Conservation (phyloP, 2,329 filamentous ascomycete genomes). For the Fusarium anguioides region DNA sequence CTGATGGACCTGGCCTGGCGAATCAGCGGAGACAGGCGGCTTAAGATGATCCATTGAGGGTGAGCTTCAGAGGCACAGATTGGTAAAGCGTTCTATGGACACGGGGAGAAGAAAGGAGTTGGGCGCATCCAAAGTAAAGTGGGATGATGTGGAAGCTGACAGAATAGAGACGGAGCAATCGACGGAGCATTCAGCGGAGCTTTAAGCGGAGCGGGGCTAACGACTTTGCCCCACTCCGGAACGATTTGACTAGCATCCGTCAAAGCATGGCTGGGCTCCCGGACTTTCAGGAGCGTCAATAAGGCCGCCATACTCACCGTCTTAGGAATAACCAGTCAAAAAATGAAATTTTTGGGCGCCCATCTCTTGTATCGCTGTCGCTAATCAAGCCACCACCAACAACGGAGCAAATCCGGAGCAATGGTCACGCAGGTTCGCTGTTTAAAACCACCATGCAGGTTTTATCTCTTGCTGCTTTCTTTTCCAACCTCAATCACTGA, state of each 20-base stretch:
- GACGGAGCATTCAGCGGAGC: not conserved
- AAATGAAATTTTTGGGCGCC: accelerated
- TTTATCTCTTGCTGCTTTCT: not conserved
- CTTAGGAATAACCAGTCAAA: not conserved
- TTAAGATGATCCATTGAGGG: not conserved
- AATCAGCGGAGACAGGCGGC: not conserved
- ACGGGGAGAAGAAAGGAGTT: not conserved
- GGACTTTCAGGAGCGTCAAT: accelerated
- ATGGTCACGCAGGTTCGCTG: too few species aligned
- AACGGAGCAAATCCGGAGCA: not conserved
- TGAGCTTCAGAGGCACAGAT: not conserved
- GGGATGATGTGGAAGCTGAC: not conserved
- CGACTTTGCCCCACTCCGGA: too few species aligned
- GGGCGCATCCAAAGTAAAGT: not conserved
- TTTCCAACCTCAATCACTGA: not conserved
- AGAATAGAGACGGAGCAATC: not conserved
- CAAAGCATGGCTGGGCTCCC: too few species aligned
- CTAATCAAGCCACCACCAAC: not conserved
- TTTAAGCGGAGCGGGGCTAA: not conserved
- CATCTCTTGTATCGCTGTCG: too few species aligned
- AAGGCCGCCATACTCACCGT: not conserved
- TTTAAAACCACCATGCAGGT: accelerated
- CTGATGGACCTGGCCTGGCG: not conserved
- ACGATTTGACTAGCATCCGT: too few species aligned
- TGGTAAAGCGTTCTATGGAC: not conserved